Base-by-base conservation (phyloP, 306 rosid species). In the Senna tora region DNA sequence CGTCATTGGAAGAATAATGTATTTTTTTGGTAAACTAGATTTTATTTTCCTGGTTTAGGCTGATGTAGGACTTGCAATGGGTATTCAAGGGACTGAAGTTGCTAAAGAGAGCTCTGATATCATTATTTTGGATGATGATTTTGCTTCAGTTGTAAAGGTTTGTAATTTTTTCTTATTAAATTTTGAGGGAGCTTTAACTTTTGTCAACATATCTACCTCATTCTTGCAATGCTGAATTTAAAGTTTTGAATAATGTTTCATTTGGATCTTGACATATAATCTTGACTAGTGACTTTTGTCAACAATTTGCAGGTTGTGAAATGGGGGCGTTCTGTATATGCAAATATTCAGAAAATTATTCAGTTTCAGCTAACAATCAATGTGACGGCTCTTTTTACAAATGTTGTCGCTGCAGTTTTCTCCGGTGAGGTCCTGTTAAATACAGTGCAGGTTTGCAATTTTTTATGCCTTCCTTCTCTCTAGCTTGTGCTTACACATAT, bases 311-410 rank as follows among this genome's bases (percentile, higher is more conserved):
- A 94, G 98, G 98, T 94, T 79, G 98, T 94, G 22, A 83, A 88
- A 82, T 94, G 98, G 98, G 10, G 98, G 97, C 22, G 87, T 95
- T 34, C 89, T 97, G 34, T 96, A 91, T 94, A 80, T 80, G 98
- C 98, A 81, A 94, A 94, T 80, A 94, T 94, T 72, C 98, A 94
- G 85, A 94, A 94, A 81, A 91, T 94, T 81, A 94, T 94, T 72
- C 97, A 94, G 87, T 94, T 94, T 77, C 97, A 94, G 74, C 97
- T 94, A 17, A 94, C 98, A 15, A 94, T 94, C 64, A 94, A 94
- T 82, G 91, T 89, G 45, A 97, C 98, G 34, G 98, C 98, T 36
- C 98, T 94, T 67, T 62, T 85, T 73, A 94, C 91, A 41, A 94
- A 94, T 58, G 96, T 91, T 15, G 90, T 91, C 67, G 96, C 98